Evolutionary conservation across 1,139 yeast species (phyloP).

Genomic region (Debaryomyces subglobosus): DNA sequence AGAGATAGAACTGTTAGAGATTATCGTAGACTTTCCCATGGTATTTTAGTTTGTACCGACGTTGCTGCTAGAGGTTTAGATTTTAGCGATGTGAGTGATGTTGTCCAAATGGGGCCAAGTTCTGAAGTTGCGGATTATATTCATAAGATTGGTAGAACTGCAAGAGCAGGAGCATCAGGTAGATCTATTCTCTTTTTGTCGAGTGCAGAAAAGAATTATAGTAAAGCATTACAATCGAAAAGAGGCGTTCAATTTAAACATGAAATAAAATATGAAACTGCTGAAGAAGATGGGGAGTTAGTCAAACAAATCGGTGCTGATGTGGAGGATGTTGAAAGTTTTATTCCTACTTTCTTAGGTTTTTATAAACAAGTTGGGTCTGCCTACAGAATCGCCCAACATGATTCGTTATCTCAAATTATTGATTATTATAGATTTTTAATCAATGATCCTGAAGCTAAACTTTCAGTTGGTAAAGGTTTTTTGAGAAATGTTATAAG

Average conservation of each 20-base stretch:
- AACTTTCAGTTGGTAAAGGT: conserved; percentile 13
- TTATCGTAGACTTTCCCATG: conserved; percentile 54
- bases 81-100: conserved; percentile 82
- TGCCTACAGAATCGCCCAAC: conserved; percentile 27
- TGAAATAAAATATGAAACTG: conserved; percentile 17
- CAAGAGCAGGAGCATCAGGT: conserved; percentile 88
- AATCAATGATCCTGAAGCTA: conserved; percentile 18
- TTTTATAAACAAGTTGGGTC: conserved; percentile 34
- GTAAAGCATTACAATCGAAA: conserved; percentile 41
- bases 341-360: conserved; percentile 34
- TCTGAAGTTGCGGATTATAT: conserved; percentile 75
- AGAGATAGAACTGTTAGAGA: conserved; percentile 60
- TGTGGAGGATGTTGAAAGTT: conserved; percentile 18
- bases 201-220: conserved; percentile 51
- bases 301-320: conserved; percentile 17
- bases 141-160: conserved; percentile 96
- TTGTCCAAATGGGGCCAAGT: conserved; percentile 79
- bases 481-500: conserved; percentile 13
- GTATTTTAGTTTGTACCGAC: conserved; percentile 80
- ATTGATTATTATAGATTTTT: conserved; percentile 15
- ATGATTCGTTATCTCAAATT: conserved; percentile 14
- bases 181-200: conserved; percentile 57
- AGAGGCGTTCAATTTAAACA: conserved; percentile 56
- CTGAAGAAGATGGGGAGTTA: conserved; percentile 16
- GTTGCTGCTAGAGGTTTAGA: conserved; percentile 98